These are phyloP conservation scores for Rhizopogon roseolus DNA, from an alignment of 768 basidiomycete genomes.

Conservation along the genomic window DNA sequence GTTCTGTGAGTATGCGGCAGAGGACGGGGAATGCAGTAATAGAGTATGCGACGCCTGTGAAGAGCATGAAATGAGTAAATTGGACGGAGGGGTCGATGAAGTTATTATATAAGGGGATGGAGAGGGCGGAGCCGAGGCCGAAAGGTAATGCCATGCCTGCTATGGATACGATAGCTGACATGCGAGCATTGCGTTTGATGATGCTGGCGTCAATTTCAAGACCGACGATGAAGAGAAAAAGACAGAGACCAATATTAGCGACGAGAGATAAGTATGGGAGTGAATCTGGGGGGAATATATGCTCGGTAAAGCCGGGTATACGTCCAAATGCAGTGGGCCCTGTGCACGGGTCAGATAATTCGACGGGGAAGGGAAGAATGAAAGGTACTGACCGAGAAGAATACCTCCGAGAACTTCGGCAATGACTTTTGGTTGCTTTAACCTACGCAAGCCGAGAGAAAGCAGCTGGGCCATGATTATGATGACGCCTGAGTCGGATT, in stretches of 20 bases:
- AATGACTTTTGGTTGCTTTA: constrained; percentile 90
- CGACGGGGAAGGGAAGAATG: constrained; percentile 19
- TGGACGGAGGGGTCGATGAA: constrained; percentile 66
- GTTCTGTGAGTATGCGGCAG: constrained; percentile 84
- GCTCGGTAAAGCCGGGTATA: constrained; percentile 83
- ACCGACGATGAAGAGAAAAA: constrained; percentile 91
- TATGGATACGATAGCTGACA: constrained; percentile 65
- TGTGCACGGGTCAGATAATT: not conserved
- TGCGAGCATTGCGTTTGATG: constrained; percentile 71
- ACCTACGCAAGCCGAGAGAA: constrained; percentile 53
- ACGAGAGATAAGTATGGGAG: constrained; percentile 77
- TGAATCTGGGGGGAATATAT: constrained; percentile 75
- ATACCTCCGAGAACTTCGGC: constrained; percentile 92
- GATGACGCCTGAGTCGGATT: too few relatives aligned
- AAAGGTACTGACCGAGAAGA: constrained; percentile 59
- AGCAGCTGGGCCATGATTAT: constrained; percentile 85
- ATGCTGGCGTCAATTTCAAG: constrained; percentile 82
- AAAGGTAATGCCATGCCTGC: constrained; percentile 90
- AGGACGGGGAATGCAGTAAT: constrained; percentile 87
- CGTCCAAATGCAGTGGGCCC: constrained; percentile 63
- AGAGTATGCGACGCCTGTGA: constrained; percentile 87
- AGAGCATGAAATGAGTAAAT: constrained; percentile 92
- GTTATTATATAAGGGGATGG: constrained; percentile 56
- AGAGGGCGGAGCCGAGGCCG: constrained; percentile 70
- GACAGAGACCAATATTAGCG: constrained; percentile 83